Evolutionary conservation across 371 early-diverging fungal genomes (phyloP), one percentile per base, ranked within the genome.

Genomic region (Saksenaea vasiformis): DNA sequence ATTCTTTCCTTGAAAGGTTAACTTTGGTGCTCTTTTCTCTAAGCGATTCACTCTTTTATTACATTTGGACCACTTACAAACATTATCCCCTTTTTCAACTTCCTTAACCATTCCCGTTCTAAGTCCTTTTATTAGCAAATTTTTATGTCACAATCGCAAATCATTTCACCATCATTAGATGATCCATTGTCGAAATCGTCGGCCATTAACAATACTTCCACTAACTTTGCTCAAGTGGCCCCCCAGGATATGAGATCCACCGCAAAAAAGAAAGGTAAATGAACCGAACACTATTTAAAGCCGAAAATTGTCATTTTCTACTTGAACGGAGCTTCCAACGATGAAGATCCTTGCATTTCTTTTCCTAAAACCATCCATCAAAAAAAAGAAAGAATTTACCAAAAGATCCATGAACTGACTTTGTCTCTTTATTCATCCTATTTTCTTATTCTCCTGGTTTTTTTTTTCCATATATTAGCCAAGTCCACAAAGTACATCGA

Each of bases 131-230:
- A 9, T 61, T 37, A 19, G 34, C 47, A 34, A 22, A 8, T 15
- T 57, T 57, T 35, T 39, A 57, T 57, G 57, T 57, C 57, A 24
- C 57, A 57, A 36, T 31, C 57, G 19, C 57, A 57, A 36, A 57
- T 17, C 24, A 39, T 57, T 39, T 34, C 35, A 14, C 39, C 57
- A 37, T 57, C 57, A 5, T 57, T 39, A 34, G 57, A 57, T 39
- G 57, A 57, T 36, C 26, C 57, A 38, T 17, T 57, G 15, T 57
- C 57, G 13, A 35, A 39, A 57, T 57, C 38, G 17, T 47, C 47
- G n/a, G 17, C 47, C 22, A 47, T 47, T 47, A 47, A 22, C 47
- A 47, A 47, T 47, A 22, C 47, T 47, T 47, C 47, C 22, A 28
- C 57, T 17, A 35, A 57, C 39, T 39, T 57, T 17, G 36, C 57